Evolutionary conservation across 2,329 filamentous ascomycete genomes (phyloP).

Genomic region (Colletotrichum filicis): DNA sequence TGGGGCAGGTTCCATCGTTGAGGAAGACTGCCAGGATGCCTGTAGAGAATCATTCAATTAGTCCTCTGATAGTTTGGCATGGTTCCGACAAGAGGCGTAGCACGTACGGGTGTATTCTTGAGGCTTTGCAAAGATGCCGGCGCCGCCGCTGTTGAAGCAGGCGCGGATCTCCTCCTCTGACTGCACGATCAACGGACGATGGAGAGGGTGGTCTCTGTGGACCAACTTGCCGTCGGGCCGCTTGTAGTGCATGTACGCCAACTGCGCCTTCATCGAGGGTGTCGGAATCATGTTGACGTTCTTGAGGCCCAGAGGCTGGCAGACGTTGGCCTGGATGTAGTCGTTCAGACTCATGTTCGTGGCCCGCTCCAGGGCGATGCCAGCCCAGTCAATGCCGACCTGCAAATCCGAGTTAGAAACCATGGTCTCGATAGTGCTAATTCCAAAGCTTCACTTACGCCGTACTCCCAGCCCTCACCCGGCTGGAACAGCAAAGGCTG

Average conservation of each 20-base stretch:
- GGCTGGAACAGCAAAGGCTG: conserved; percentile 71
- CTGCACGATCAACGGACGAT: conserved; percentile 55
- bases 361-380: conserved; percentile 58
- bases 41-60: conserved; percentile 39
- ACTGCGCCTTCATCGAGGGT: conserved; percentile 60
- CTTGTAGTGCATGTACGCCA: conserved; percentile 68
- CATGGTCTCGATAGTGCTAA: background rate
- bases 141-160: conserved; percentile 69
- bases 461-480: conserved; percentile 70
- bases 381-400: conserved; percentile 62
- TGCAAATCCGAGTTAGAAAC: conserved; percentile 50
- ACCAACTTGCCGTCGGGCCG: conserved; percentile 53
- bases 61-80: background rate
- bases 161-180: conserved; percentile 43
- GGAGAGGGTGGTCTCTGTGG: conserved; percentile 61
- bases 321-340: conserved; percentile 60
- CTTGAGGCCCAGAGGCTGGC: conserved; percentile 57
- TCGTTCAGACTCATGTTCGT: conserved; percentile 56
- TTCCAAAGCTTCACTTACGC: conserved; percentile 49
- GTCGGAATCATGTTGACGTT: conserved; percentile 68
- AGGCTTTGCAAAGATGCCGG: conserved; percentile 68
- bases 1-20: conserved; percentile 71
- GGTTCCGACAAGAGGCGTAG: no score
- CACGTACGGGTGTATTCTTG: conserved; percentile 68
- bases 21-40: conserved; percentile 70